These are phyloP conservation scores for Pichia cephalocereana DNA, from an alignment of 805 yeast species.

Conservation along the genomic window DNA sequence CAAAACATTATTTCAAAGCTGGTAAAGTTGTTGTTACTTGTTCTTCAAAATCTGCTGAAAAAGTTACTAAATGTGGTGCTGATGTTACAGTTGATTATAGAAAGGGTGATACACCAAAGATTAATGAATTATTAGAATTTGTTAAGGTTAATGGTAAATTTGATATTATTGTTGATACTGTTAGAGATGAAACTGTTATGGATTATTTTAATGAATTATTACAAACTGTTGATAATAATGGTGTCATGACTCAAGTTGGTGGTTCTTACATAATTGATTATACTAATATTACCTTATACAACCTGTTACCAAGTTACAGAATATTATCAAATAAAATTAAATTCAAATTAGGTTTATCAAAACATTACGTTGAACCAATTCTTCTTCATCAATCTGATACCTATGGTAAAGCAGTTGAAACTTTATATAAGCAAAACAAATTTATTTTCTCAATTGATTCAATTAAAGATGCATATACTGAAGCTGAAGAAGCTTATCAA, in stretches of 20 bases:
- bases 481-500: constrained; percentile 42
- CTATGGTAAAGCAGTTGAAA: constrained; percentile 27
- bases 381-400: constrained; percentile 4
- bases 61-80: constrained; percentile 37
- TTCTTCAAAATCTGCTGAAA: constrained; percentile 29
- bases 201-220: constrained; percentile 30
- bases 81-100: constrained; percentile 52
- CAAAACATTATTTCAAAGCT: constrained; percentile 38
- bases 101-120: constrained; percentile 28
- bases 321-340: constrained; percentile 8
- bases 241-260: constrained; percentile 42
- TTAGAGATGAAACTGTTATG: constrained; percentile 44
- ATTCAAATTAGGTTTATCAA: background rate
- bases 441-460: constrained; percentile 46
- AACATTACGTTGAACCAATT: background rate
- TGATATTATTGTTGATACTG: constrained; percentile 57
- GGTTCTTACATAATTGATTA: constrained; percentile 45
- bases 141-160: constrained; percentile 36
- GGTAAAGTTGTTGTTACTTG: constrained; percentile 43
- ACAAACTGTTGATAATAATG: constrained; percentile 36
- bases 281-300: constrained; percentile 13
- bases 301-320: constrained; percentile 18
- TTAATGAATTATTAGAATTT: constrained; percentile 27
- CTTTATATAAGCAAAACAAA: constrained; percentile 36
- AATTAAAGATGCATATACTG: constrained; percentile 36